These are phyloP conservation scores for Blastocystis sp. DNA, from an alignment of 352 stramenopile genomes.

Conservation along the genomic window DNA sequence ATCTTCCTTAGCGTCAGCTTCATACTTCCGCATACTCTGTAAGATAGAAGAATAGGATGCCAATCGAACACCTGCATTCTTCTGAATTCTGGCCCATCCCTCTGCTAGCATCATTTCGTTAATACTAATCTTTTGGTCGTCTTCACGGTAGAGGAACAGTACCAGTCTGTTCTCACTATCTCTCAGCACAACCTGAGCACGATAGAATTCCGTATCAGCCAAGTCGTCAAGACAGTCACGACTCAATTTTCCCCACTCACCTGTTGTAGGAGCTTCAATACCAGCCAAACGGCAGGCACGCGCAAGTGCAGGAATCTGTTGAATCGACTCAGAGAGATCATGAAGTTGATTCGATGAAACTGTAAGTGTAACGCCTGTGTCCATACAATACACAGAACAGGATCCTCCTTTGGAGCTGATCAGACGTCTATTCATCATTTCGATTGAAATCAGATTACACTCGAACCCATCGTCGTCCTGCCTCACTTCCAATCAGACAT, in stretches of 20 bases:
- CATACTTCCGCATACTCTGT: constrained; percentile 78
- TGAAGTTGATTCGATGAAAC: constrained; percentile 76
- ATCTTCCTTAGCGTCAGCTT: constrained; percentile 82
- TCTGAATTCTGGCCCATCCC: constrained; percentile 72
- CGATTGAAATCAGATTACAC: not conserved
- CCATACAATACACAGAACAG: constrained; percentile 80
- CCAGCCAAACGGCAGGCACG: constrained; percentile 78
- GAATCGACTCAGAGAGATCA: constrained; percentile 78
- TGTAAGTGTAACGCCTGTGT: constrained; percentile 86
- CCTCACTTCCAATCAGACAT: not conserved
- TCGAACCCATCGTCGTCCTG: not conserved
- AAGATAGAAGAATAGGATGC: constrained; percentile 69
- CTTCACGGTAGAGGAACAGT: constrained; percentile 73
- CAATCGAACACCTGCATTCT: constrained; percentile 67
- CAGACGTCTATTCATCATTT: not conserved
- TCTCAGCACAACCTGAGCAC: constrained; percentile 70
- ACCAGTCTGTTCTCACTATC: constrained; percentile 72
- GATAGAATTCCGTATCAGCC: constrained; percentile 81
- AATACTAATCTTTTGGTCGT: constrained; percentile 71
- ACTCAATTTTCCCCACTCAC: constrained; percentile 82
- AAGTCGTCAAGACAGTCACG: constrained; percentile 77
- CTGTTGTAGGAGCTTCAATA: constrained; percentile 74
- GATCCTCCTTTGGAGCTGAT: constrained; percentile 66
- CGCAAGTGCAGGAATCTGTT: constrained; percentile 79
- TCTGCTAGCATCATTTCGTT: constrained; percentile 79